Evolutionary conservation across 192 early-diverging fungal genomes (phyloP), one percentile per base, ranked within the genome.

Genomic region (Backusella morwellensis): DNA sequence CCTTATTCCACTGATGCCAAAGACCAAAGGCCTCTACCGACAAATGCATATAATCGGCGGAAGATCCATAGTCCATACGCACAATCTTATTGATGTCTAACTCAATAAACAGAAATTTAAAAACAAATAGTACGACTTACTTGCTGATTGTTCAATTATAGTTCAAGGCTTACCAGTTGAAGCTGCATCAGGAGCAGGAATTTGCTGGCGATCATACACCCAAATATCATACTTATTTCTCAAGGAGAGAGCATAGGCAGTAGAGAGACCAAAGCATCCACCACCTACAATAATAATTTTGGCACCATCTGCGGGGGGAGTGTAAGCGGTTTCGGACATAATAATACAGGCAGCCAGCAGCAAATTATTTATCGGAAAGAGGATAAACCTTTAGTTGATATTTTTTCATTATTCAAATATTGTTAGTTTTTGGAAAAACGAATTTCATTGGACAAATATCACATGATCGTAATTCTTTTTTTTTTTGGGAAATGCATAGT

Each of bases 281-380:
- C 78, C 78, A 21, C 78, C 78, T 34, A 80, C 78, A 75, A 80
- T 75, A 47, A 80, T 71, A 12, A 77, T 72, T 15, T 63, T 77
- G 9, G 40, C 21, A 9, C 75, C 75, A 34, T 21, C 15, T 7
- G 17, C 19, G 0, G 75, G 75, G 41, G 75, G 67, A 29, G 23
- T 44, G 56, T 70, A 76, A 8, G 26, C 9, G 26, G 21, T 63
- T 63, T 63, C 56, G 56, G 23, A 63, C 56, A 63, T 63, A 29
- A 21, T 56, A 19, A 63, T 8, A 12, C 23, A 63, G 11, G 2
- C 32, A 3, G 32, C 2, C 32, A 32, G 32, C 12, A 14, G 23
- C 26, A 63, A 63, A 63, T 15, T 32, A 14, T 12, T 63, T 63
- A 63, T 23, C 29, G 11, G 56, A 63, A 26, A 63, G 26, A 63